Base-by-base conservation (phyloP, 768 basidiomycete species). In the Amanita pallidorosea region DNA sequence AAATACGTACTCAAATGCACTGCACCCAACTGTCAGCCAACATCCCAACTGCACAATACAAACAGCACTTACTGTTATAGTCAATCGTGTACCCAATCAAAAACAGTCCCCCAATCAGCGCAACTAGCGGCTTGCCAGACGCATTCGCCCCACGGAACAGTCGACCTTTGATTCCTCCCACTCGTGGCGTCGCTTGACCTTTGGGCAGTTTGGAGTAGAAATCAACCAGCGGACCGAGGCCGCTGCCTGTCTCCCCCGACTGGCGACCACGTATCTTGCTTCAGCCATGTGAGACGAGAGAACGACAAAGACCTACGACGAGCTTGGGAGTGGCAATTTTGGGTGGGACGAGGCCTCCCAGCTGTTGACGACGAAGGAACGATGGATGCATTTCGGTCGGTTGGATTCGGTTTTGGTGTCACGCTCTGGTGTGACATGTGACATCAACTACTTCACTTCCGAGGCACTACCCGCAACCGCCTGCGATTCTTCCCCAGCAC, bases 131-230 rank as follows among this genome's bases (percentile, higher is more conserved):
- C 40, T 70, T 74, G 22, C 77, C 85, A 1, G 82, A 85, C 36
- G 90, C 93, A 66, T 90, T 95, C 69, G 81, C 80, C 55, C 90
- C 93, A 57, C 76, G 80, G 67, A 93, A 92, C 70, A 74, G 89
- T 41, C 83, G 74, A n/a, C 68, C 87, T 67, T 88, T 87, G 61
- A 95, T 71, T 18, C 91, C 88, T 49, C 69, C 69, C 48, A 75
- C 70, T 17, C 80, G 70, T 35, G 74, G 63, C 15, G 88, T 73
- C 33, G 81, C 78, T 36, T 80, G 72, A 42, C 94, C 94, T 67
- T 97, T 97, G 57, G 93, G 95, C 45, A 98, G 80, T 69, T 91
- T 94, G 54, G 88, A 92, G 75, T 98, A 98, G 70, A 96, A 97
- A 58, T 90, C 82, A 56, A 96, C 91, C 63, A 97, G 85, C 29